These are phyloP conservation scores for Mycocentrospora acerina DNA, from an alignment of 2,329 filamentous ascomycete genomes.

Conservation along the genomic window DNA sequence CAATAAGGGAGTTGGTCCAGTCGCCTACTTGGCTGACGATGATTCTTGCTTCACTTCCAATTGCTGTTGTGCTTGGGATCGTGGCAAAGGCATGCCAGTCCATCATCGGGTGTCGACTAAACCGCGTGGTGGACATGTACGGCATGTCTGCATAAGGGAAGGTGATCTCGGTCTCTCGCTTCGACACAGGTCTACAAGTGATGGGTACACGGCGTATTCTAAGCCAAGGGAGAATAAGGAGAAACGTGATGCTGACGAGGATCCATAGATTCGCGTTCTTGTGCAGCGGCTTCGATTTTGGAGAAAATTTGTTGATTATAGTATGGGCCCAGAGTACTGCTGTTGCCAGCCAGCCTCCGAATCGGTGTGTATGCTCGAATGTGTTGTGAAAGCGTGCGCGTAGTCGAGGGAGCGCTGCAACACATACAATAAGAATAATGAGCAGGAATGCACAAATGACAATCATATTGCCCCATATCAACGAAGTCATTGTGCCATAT, in stretches of 20 bases:
- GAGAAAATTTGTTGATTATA: slow-evolving; percentile 11
- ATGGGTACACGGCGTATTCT: slow-evolving; percentile 68
- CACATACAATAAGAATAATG: slow-evolving; percentile 25
- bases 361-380: slow-evolving; percentile 40
- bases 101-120: slow-evolving; percentile 19
- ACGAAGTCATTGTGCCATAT: slow-evolving; percentile 10
- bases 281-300: slow-evolving; percentile 4
- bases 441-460: slow-evolving; percentile 16
- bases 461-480: slow-evolving; percentile 19
- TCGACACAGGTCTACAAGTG: slow-evolving; percentile 64
- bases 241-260: slow-evolving; percentile 62
- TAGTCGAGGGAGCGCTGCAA: slow-evolving; percentile 25
- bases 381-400: slow-evolving; percentile 33
- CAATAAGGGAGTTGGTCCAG: slow-evolving; percentile 30
- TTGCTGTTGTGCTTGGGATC: slow-evolving; percentile 20
- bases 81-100: slow-evolving; percentile 45
- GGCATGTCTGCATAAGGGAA: slow-evolving; percentile 26
- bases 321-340: slow-evolving; percentile 29
- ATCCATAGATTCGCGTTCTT: slow-evolving; percentile 60
- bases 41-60: too few relatives aligned
- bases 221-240: slow-evolving; percentile 73
- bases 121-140: slow-evolving; percentile 23
- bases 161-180: slow-evolving; percentile 70
- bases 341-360: slow-evolving; percentile 35
- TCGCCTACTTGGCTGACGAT: slow-evolving; percentile 39